These are phyloP conservation scores for Penicillium sp. DNA, from an alignment of 2,329 filamentous ascomycete genomes.

Conservation along the genomic window DNA sequence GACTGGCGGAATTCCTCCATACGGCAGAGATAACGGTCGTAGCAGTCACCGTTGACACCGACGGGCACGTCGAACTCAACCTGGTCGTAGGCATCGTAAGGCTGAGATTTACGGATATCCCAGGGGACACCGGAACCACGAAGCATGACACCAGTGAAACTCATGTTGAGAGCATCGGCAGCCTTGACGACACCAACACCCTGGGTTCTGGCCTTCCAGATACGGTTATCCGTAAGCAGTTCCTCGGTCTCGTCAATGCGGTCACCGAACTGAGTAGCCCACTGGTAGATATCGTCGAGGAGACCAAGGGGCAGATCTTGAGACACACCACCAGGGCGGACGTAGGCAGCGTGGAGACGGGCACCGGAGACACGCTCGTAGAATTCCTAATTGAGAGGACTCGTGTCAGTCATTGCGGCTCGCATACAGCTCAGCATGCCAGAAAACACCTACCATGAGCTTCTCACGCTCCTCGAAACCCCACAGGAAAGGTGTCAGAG, in stretches of 20 bases:
- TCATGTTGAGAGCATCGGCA: slow-evolving; percentile 86
- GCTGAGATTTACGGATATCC: slow-evolving; percentile 92
- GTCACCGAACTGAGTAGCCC: slow-evolving; percentile 97
- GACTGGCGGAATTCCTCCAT: slow-evolving; percentile 99
- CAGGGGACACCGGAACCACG: slow-evolving; percentile 91
- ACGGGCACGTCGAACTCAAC: slow-evolving; percentile 98
- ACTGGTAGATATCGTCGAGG: slow-evolving; percentile 98
- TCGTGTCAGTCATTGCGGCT: too few species aligned
- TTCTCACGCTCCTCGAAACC: slow-evolving; percentile 99
- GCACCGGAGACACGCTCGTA: slow-evolving; percentile 98
- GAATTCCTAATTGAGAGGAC: too few species aligned
- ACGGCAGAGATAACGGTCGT: slow-evolving; percentile 95
- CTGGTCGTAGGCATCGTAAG: slow-evolving; percentile 94
- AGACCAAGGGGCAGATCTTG: slow-evolving; percentile 90
- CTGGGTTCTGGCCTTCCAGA: slow-evolving; percentile 91
- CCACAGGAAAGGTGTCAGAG: slow-evolving; percentile 96
- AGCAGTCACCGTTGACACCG: slow-evolving; percentile 94
- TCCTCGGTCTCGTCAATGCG: slow-evolving; percentile 98
- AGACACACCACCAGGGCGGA: slow-evolving; percentile 89
- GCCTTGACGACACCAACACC: slow-evolving; percentile 86
- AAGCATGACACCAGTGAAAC: slow-evolving; percentile 95
- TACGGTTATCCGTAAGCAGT: slow-evolving; percentile 96
- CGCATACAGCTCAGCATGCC: too few species aligned
- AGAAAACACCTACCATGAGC: slow-evolving; percentile 68
- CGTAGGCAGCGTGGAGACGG: slow-evolving; percentile 91